These are phyloP conservation scores for Cercospora brassicicola DNA, from an alignment of 2,329 filamentous ascomycete genomes.

Conservation along the genomic window DNA sequence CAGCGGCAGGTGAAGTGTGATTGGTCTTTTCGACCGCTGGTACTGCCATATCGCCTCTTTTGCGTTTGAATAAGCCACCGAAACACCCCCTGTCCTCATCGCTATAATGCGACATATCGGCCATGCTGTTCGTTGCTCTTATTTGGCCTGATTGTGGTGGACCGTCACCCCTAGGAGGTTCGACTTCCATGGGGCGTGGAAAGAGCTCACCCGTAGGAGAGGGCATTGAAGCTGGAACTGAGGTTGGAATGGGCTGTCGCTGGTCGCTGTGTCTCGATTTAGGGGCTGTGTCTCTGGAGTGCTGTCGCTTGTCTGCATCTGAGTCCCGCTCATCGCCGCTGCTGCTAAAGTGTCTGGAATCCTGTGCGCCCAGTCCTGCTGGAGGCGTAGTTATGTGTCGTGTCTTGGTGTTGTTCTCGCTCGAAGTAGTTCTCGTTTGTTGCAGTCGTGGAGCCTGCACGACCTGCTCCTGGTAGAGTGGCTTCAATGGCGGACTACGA, in stretches of 20 bases:
- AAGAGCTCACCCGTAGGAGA: constrained; percentile 34
- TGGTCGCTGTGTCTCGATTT: constrained; percentile 4
- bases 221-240: constrained; percentile 11
- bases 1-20: constrained; percentile 25
- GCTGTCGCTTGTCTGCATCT: constrained; percentile 9
- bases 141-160: constrained; percentile 37
- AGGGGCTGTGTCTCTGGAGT: constrained; percentile 7
- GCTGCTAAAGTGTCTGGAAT: constrained; percentile 14
- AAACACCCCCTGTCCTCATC: constrained; percentile 35
- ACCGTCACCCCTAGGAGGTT: constrained; percentile 27
- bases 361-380: constrained; percentile 17
- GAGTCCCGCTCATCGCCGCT: constrained; percentile 11
- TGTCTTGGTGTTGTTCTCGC: constrained; percentile 5
- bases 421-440: constrained; percentile 17
- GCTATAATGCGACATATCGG: constrained; percentile 27
- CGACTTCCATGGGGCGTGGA: constrained; percentile 30
- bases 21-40: constrained; percentile 17
- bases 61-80: constrained; percentile 39
- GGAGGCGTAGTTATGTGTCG: constrained; percentile 8
- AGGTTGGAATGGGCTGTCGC: background rate
- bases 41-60: constrained; percentile 28
- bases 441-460: constrained; percentile 19
- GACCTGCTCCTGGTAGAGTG: constrained; percentile 22
- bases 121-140: constrained; percentile 35
- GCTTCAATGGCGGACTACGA: constrained; percentile 20